Base-by-base conservation (phyloP, 2,329 filamentous ascomycete species). In the Colletotrichum graminicola region DNA sequence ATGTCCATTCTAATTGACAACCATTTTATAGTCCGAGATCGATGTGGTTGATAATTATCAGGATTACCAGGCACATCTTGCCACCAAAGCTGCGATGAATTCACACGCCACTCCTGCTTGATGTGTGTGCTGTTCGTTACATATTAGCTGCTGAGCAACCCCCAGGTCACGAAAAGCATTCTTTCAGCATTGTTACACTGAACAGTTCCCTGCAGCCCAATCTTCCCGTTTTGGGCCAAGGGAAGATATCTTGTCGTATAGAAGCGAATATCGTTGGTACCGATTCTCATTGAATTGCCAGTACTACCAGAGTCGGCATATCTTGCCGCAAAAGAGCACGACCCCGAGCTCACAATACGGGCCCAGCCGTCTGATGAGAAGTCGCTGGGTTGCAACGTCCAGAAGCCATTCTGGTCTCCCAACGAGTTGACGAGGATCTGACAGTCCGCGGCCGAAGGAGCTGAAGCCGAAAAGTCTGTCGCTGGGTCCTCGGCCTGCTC, bases 191-290 rank as follows among this genome's bases (percentile, higher is more conserved):
- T 73, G 41, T 62, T 49, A 49, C 73, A 74, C 47, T 64, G 57
- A 14, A 73, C 66, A 6, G 52, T 71, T 2, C 68, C 73, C n/a
- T 57, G 55, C 32, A 69, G 21, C 8, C 68, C 72, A 10, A 74
- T 21, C 47, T 65, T 69, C 4, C 67, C 72, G 18, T 72, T 41
- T 36, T 67, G 26, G 5, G 66, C 65, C 57, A 69, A 45, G 11
- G 41, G 26, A 14, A 36, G 32, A 21, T 67, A 69, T 14, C 72
- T 63, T 4, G 41, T 62, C 6, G 63, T 70, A 51, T 74, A 72
- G 45, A 70, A 74, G 21, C 68, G 62, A 12, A 73, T 47, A 11
- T 74, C 73, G 32, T 74, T 73, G 34, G 73, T 72, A 26, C 73
- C 73, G 34, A 74, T 62, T 14, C 36, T 61, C 45, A 73, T 51